Evolutionary conservation across 2,329 filamentous ascomycete species (phyloP), one percentile per base, ranked within the genome.

Genomic region (Cryphonectria parasitica): DNA sequence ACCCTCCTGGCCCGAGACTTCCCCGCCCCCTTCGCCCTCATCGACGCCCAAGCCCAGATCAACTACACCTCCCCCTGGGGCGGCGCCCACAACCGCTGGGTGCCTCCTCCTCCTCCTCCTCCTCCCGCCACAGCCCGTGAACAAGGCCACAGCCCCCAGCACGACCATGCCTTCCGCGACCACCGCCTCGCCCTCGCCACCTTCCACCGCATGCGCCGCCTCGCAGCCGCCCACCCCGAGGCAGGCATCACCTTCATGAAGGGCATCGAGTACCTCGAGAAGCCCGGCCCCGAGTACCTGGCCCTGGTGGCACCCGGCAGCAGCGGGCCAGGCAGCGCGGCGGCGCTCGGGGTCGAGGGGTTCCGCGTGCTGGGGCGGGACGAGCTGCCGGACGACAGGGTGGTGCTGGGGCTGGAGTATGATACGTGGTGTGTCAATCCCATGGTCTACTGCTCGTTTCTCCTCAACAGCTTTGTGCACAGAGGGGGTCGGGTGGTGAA

Each of bases 1-100:
- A 82, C 81, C 25, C 80, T 86, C 64, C 73, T 86, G 3, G 83
- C 84, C 28, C 79, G 78, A 49, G 82, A 86, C 75, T 83, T 86
- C 64, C 84, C 84, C 13, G 77, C 76, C n/a, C 81, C 83, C 13
- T 84, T 81, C 63, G 84, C 85, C 75, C 81, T 82, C 17, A 78
- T 83, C 45, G 81, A 84, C 70, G 75, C 80, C 6, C 72, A 71
- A 19, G 72, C 78, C 0, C 77, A 81, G 69, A 83, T 86, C 75
- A 82, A 88, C 79, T 89, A 84, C 75, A 85, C 87, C 19, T 88
- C 87, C 41, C 86, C 86, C 66, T 88, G 86, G 86, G 87, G 83
- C 49, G 87, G 87, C 15, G 86, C 87, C 2, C 86, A 89, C 75
- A 86, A 87, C 73, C 82, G 86, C 56, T 86, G 83, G 74, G 83